Percentiles rank a stretch among this genome's conserved stretches.
Conservation (phyloP, 768 basidiomycete genomes). For the Boletales sp. region DNA sequence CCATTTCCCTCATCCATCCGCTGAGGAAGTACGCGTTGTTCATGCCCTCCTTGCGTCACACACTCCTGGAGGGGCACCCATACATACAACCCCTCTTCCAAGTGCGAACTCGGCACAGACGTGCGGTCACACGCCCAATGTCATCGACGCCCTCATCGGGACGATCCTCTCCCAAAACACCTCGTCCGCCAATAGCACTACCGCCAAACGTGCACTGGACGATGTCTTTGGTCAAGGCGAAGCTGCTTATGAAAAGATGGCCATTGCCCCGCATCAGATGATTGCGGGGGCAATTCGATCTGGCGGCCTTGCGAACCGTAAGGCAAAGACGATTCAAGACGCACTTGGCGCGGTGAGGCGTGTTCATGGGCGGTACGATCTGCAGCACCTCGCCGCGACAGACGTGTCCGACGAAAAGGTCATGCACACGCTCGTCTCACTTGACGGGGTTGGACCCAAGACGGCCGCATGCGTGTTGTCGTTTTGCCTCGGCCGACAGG, state of each 20-base stretch:
- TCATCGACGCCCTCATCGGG: constrained; percentile 55
- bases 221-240: constrained; percentile 44
- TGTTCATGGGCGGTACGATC: constrained; percentile 50
- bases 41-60: constrained; percentile 38
- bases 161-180: constrained; percentile 64
- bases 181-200: constrained; percentile 44
- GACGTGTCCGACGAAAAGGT: constrained; percentile 42
- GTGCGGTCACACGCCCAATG: constrained; percentile 47
- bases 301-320: constrained; percentile 60
- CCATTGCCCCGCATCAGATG: constrained; percentile 35
- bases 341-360: constrained; percentile 41
- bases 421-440: constrained; percentile 55
- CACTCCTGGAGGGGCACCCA: constrained; percentile 33
- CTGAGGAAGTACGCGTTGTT: constrained; percentile 38
- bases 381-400: constrained; percentile 46
- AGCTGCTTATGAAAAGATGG: constrained; percentile 46
- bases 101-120: constrained; percentile 40
- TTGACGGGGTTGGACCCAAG: constrained; percentile 59
- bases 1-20: constrained; percentile 41
- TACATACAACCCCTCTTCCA: constrained; percentile 22
- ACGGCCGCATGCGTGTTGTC: constrained; percentile 61
- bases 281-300: constrained; percentile 48
- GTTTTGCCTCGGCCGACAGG: constrained; percentile 57
- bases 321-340: constrained; percentile 52
- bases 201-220: constrained; percentile 49